Base-by-base conservation (phyloP, 139 green algal species). In the Tetradesmus obliquus region DNA sequence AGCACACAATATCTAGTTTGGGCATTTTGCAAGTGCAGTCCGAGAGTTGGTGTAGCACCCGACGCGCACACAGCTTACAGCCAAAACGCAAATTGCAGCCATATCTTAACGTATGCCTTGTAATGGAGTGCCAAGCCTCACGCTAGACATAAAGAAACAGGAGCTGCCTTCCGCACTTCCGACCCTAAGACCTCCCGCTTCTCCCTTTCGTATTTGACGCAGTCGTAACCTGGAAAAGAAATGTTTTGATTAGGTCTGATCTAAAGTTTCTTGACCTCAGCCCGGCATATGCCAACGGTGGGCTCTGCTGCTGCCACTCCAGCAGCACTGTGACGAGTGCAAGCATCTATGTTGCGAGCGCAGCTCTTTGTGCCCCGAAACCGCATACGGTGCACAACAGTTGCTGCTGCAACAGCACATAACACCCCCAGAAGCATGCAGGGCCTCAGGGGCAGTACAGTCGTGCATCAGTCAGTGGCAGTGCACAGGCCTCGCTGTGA, bases 401-500 rank as follows among this genome's bases (percentile, higher is more conserved):
- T 24, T 76, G 15, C 17, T 3, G 66, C 66, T 76, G 66, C 15
- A 3, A 76, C 66, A 19, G 66, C 66, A 24, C 15, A 17, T 76
- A 24, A 76, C 66, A 19, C 66, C 5, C 17, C 66, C 17, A 76
- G 66, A 17, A 76, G 17, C 15, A 76, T 76, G 66, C 66, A 76
- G 15, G 17, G 17, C 66, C 66, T 76, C 5, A 76, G n/a, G 5
- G 66, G 66, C 66, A 76, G 66, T 17, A 76, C 66, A 24, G 66
- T 76, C n/a, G 17, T 76, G 66, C 66, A 76, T 5, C 66, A 76
- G 66, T 76, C 66, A 76, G 17, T n/a, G 66, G 66, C 12, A 76
- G 74, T 82, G 5, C 7, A 15, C 32, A 89, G 32, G 60, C 84
- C 84, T 51, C 58, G 79, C 5, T 90, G 86, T 90, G 88, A 91